A percentile compares a stretch with the other conserved stretches of the same genome.
Conservation (phyloP, 2,329 filamentous ascomycete species). For the Didymosphaeria variabile region DNA sequence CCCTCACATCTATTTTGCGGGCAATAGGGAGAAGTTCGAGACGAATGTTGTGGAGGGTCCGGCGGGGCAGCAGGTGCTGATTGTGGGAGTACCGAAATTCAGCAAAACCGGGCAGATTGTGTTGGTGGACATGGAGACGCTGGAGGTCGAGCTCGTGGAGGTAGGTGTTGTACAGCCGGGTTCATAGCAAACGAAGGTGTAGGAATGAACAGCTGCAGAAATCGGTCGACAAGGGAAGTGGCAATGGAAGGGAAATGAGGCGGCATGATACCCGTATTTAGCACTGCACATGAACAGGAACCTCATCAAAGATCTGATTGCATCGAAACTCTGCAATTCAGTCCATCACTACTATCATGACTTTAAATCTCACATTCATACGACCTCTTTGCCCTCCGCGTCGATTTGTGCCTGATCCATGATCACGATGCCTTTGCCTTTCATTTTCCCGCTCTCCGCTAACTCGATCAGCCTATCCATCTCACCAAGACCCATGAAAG, state of each 20-base stretch:
- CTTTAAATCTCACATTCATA: neutral
- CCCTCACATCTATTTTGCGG: constrained; percentile 91
- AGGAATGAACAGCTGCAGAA: neutral
- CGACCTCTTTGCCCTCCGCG: constrained; percentile 26
- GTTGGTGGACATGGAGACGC: constrained; percentile 83
- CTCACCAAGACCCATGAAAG: constrained; percentile 62
- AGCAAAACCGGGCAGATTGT: constrained; percentile 80
- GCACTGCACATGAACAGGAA: neutral
- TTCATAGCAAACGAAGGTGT: neutral
- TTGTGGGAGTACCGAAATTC: constrained; percentile 88
- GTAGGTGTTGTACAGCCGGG: constrained; percentile 30
- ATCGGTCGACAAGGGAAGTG: neutral
- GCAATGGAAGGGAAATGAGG: neutral
- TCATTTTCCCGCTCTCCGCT: constrained; percentile 62
- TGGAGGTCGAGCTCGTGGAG: constrained; percentile 75
- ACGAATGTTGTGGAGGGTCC: constrained; percentile 73
- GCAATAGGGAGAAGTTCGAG: constrained; percentile 81
- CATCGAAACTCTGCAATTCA: neutral
- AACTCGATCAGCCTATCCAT: constrained; percentile 61
- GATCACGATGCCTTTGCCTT: constrained; percentile 64
- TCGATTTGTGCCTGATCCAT: constrained; percentile 61
- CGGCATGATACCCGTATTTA: constrained; percentile 17
- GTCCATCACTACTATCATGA: neutral
- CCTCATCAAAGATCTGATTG: neutral
- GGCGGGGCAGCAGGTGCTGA: constrained; percentile 74